Conservation (phyloP, 345 rosid species). For the Hypericum androsaemum region DNA sequence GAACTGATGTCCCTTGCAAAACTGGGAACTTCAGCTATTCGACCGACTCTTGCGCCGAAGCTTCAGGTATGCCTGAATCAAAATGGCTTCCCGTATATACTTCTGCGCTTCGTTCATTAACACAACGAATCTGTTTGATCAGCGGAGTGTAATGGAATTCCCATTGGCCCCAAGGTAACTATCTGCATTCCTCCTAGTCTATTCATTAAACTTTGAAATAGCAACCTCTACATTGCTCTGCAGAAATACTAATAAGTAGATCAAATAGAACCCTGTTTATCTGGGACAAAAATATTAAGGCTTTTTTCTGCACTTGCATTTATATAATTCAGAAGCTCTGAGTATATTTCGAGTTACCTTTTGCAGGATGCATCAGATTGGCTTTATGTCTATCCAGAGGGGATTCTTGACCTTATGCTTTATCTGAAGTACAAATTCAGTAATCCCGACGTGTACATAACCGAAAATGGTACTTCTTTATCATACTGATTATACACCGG, state of each 20-base stretch:
- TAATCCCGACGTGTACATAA: constrained; percentile 20
- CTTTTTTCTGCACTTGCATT: too few species aligned
- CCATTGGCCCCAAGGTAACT: constrained; percentile 34
- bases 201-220: too few species aligned
- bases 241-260: too few species aligned
- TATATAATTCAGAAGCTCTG: too few species aligned
- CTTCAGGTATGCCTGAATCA: background rate
- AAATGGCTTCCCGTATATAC: too few species aligned
- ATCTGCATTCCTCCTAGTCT: too few species aligned
- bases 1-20: background rate
- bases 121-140: background rate
- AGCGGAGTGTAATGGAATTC: constrained; percentile 33
- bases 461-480: constrained; percentile 25
- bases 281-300: too few species aligned
- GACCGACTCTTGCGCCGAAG: background rate
- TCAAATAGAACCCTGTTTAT: too few species aligned
- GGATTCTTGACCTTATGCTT: constrained; percentile 22
- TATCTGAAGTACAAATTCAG: constrained; percentile 22
- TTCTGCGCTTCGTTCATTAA: too few species aligned
- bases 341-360: too few species aligned
- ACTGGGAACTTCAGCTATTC: background rate
- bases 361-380: constrained; percentile 6
- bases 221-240: too few species aligned
- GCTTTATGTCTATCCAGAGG: constrained; percentile 24
- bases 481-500: too few species aligned